Conservation (phyloP, 805 yeast species). For the Yamadazyma scolyti region DNA sequence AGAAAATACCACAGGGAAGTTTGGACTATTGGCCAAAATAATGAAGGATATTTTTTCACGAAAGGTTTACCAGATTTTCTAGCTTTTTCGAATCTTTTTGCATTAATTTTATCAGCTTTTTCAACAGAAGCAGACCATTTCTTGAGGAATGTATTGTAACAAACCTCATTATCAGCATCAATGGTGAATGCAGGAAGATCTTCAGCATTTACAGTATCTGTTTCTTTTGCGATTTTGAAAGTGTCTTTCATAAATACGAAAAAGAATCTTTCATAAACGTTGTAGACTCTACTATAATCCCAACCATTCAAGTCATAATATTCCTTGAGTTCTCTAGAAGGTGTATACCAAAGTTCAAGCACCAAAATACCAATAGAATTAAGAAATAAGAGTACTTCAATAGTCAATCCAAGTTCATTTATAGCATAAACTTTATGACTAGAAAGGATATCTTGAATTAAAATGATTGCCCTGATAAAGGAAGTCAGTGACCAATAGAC, state of each 20-base stretch:
- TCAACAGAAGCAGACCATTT: slow-evolving; percentile 19
- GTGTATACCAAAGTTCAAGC: slow-evolving; percentile 16
- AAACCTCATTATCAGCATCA: slow-evolving; percentile 13
- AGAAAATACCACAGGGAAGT: slow-evolving; percentile 4
- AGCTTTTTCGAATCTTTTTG: slow-evolving; percentile 8
- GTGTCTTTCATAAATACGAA: slow-evolving; percentile 8
- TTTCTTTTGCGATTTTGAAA: slow-evolving; percentile 5
- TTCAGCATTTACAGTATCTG: slow-evolving; percentile 15
- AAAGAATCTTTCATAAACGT: slow-evolving; percentile 12
- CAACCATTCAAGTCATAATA: slow-evolving; percentile 22
- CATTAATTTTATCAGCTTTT: slow-evolving; percentile 10
- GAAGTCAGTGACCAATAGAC: slow-evolving; percentile 32
- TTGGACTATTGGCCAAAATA: slow-evolving; percentile 5
- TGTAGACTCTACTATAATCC: slow-evolving; percentile 18
- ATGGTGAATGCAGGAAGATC: slow-evolving; percentile 60
- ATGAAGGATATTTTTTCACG: slow-evolving; percentile 7
- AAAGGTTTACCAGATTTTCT: slow-evolving; percentile 14
- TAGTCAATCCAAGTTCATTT: slow-evolving; percentile 1
- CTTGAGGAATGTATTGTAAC: slow-evolving; percentile 15
- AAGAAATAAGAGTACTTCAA: slow-evolving; percentile 13
- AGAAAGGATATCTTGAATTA: slow-evolving; percentile 18
- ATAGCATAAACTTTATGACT: slow-evolving; percentile 14
- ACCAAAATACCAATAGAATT: slow-evolving; percentile 14
- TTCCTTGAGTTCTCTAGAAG: slow-evolving; percentile 17
- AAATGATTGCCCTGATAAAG: slow-evolving; percentile 9